Conservation (phyloP, 768 basidiomycete genomes). For the Sporobolomyces phaffii region DNA sequence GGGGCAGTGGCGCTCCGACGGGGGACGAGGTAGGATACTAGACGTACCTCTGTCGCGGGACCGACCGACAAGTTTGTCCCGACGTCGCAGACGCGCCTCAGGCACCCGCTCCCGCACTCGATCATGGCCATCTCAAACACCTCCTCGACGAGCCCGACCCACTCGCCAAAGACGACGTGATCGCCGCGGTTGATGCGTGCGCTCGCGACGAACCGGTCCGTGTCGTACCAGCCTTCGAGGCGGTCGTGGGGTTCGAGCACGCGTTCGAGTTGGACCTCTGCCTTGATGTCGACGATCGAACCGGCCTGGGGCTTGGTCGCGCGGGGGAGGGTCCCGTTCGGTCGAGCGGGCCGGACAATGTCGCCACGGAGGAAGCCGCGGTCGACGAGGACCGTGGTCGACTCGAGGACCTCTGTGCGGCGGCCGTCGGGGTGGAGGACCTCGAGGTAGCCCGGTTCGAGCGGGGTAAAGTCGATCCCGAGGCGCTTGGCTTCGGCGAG, state of each 20-base stretch:
- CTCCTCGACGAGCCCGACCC: slow-evolving; percentile 39
- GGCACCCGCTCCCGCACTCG: slow-evolving; percentile 19
- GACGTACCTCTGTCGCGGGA: slow-evolving; percentile 19
- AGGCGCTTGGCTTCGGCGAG: slow-evolving; percentile 21
- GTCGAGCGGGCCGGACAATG: slow-evolving; percentile 18
- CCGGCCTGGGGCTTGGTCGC: slow-evolving; percentile 15
- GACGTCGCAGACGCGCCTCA: slow-evolving; percentile 30
- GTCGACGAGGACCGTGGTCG: slow-evolving; percentile 11
- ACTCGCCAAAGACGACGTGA: slow-evolving; percentile 27
- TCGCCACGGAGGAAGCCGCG: slow-evolving; percentile 34
- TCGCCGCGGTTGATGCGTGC: slow-evolving; percentile 24
- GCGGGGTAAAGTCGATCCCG: slow-evolving; percentile 29
- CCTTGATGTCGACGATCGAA: slow-evolving; percentile 5
- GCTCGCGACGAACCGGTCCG: slow-evolving; percentile 13
- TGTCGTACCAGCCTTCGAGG: slow-evolving; percentile 11
- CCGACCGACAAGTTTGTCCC: slow-evolving; percentile 26
- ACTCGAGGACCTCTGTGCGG: slow-evolving; percentile 13
- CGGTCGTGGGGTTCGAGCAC: slow-evolving; percentile 14
- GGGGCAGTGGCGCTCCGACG: too few species aligned
- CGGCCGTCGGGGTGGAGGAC: slow-evolving; percentile 27
- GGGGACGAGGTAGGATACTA: too few species aligned
- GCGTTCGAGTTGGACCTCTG: slow-evolving; percentile 17
- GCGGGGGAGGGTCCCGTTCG: background rate
- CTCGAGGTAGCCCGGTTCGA: slow-evolving; percentile 28
- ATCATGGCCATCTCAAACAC: slow-evolving; percentile 38